Conservation (phyloP, 805 yeast genomes). For the Nakazawaea anatomiae region DNA sequence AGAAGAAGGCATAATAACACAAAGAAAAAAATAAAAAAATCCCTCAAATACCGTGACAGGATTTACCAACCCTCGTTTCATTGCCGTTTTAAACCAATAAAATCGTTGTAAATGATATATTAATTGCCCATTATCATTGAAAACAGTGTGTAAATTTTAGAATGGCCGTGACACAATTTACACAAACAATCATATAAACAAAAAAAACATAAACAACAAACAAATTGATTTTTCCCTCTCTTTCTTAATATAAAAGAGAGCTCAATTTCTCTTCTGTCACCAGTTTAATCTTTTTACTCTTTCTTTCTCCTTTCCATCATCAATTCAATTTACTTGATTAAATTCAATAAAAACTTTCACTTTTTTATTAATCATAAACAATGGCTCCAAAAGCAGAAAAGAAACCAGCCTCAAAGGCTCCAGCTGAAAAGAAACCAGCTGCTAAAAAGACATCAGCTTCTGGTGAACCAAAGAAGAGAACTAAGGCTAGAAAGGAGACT, state of each 20-base stretch:
- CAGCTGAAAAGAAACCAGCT: slow-evolving; percentile 94
- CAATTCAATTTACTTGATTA: slow-evolving; percentile 8
- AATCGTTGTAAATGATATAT: background rate
- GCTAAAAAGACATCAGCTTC: slow-evolving; percentile 86
- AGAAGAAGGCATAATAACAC: background rate
- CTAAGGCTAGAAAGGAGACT: slow-evolving; percentile 96
- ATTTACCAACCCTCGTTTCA: background rate
- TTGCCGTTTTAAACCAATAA: background rate
- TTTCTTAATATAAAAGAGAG: background rate
- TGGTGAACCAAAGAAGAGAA: slow-evolving; percentile 81
- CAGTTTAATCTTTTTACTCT: background rate
- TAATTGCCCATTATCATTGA: background rate
- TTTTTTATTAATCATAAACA: slow-evolving; percentile 16
- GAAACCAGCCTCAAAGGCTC: slow-evolving; percentile 90
- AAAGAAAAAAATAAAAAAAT: background rate
- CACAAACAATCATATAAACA: slow-evolving; percentile 1
- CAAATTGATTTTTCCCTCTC: background rate
- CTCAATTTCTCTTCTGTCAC: too few relatives aligned
- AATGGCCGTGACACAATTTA: slow-evolving; percentile 1
- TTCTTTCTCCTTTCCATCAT: slow-evolving; percentile 9
- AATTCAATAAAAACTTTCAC: slow-evolving; percentile 7
- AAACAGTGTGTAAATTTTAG: background rate
- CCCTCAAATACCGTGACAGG: background rate
- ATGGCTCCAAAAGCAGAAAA: slow-evolving; percentile 64
- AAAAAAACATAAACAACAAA: background rate